A percentile compares a stretch with the other conserved stretches of the same genome.
Evolutionary conservation across 306 rosid species (phyloP).

Genomic region (Potentilla sterilis): DNA sequence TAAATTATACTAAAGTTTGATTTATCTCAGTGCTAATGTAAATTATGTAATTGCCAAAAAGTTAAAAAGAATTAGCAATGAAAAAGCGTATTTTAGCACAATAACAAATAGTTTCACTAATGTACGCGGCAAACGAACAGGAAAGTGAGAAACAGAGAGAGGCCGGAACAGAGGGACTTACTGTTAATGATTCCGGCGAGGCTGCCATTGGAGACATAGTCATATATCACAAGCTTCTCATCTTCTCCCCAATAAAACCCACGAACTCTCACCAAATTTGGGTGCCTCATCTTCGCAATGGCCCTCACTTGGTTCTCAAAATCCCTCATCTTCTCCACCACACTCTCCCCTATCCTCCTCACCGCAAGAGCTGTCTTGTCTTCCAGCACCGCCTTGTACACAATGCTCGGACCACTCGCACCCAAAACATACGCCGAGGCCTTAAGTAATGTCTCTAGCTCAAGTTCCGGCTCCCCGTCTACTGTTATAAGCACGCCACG

Average conservation of each 20-base stretch:
- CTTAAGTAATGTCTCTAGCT: constrained; percentile 67
- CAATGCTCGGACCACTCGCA: constrained; percentile 59
- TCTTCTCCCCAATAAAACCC: constrained; percentile 79
- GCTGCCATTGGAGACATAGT: constrained; percentile 67
- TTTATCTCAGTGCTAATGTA: background rate
- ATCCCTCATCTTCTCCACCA: constrained; percentile 59
- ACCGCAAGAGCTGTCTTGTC: constrained; percentile 78
- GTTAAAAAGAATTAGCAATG: background rate
- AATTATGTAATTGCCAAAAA: background rate
- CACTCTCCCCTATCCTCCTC: constrained; percentile 72
- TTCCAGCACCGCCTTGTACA: constrained; percentile 81
- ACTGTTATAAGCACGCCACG: constrained; percentile 55
- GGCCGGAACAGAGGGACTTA: constrained; percentile 37
- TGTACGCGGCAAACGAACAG: background rate
- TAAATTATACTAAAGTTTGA: too few species aligned
- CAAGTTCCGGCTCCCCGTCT: constrained; percentile 64
- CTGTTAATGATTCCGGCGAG: constrained; percentile 52
- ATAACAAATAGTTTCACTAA: background rate
- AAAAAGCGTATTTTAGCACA: constrained; percentile 1
- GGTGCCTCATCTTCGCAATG: constrained; percentile 68
- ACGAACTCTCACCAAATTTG: constrained; percentile 66
- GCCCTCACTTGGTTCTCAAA: constrained; percentile 65
- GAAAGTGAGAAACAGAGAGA: constrained; percentile 12
- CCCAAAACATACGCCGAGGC: constrained; percentile 85
- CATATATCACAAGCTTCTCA: constrained; percentile 80